phyloP scores from a whole-genome alignment of 2,329 filamentous ascomycete genomes.

The Colletotrichum lentis region DNA sequence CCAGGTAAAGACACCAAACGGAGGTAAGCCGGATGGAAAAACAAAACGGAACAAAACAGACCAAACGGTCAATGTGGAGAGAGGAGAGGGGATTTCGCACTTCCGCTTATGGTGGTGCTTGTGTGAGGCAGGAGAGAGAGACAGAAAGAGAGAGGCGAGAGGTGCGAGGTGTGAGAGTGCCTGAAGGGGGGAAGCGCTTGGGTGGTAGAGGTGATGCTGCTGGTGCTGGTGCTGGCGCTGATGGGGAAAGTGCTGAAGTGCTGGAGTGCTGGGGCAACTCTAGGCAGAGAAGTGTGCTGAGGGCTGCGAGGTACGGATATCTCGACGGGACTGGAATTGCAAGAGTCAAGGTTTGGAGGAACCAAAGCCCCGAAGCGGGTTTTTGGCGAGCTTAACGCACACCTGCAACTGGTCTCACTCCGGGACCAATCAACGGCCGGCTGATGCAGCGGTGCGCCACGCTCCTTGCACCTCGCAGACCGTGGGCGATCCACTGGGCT shows the following conservation, averaged over 20 bases:
- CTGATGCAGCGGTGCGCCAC: slow-evolving; percentile 42
- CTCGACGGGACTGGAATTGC: slow-evolving; percentile 26
- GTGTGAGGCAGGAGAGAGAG: slow-evolving; percentile 5
- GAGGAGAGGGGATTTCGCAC: slow-evolving; percentile 14
- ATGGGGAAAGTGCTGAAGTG: not conserved
- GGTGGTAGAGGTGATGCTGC: not conserved
- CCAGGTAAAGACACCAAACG: slow-evolving; percentile 5
- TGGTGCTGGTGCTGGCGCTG: not conserved
- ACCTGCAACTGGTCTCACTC: slow-evolving; percentile 42
- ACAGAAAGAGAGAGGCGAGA: not conserved
- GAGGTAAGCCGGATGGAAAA: not conserved
- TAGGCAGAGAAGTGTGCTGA: not conserved
- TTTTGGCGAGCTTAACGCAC: slow-evolving; percentile 43
- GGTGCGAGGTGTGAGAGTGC: not conserved
- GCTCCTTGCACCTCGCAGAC: slow-evolving; percentile 37
- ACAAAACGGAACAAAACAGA: not conserved
- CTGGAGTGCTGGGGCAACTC: not conserved
- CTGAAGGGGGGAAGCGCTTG: slow-evolving; percentile 15
- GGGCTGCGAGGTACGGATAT: slow-evolving; percentile 10
- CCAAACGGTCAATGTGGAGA: slow-evolving; percentile 16
- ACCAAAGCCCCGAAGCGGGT: slow-evolving; percentile 41
- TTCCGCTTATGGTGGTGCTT: slow-evolving; percentile 19
- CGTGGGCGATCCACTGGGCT: slow-evolving; percentile 25
- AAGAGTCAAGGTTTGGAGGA: slow-evolving; percentile 32
- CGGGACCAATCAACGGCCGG: slow-evolving; percentile 46